Percentiles rank a stretch among this genome's conserved stretches.
These are phyloP conservation scores for Notholithocarpus densiflorus DNA, from an alignment of 306 rosid species.

Conservation along the genomic window DNA sequence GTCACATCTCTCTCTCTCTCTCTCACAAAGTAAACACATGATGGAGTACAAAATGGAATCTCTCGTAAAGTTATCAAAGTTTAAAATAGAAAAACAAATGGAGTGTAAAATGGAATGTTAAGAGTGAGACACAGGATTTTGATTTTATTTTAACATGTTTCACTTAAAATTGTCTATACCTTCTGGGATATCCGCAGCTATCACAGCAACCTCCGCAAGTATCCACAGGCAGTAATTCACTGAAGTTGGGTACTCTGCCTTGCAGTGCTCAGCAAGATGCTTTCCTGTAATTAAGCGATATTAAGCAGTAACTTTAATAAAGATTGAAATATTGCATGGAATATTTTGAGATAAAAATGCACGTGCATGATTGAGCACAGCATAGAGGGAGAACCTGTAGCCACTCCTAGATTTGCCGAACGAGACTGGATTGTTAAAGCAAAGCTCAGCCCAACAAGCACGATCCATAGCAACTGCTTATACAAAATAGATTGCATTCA, in stretches of 20 bases:
- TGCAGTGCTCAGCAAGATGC: conserved; percentile 24
- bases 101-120: too few relatives aligned
- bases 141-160: background rate
- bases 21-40: background rate
- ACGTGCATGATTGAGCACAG: too few relatives aligned
- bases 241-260: conserved; percentile 4
- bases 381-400: background rate
- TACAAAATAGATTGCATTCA: background rate
- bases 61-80: too few relatives aligned
- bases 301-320: background rate
- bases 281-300: background rate
- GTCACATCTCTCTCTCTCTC: background rate
- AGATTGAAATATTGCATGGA: background rate
- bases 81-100: too few relatives aligned
- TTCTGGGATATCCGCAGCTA: conserved; percentile 18
- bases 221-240: conserved; percentile 6
- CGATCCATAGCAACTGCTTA: conserved; percentile 18
- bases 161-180: background rate
- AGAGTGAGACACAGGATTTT: too few relatives aligned
- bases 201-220: conserved; percentile 16
- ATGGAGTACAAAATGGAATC: too few relatives aligned
- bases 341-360: background rate
- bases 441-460: conserved; percentile 15
- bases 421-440: conserved; percentile 19
- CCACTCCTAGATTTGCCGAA: conserved; percentile 20